Base-by-base conservation (phyloP, 441 rosid genomes). In the Gossypium gossypioides region DNA sequence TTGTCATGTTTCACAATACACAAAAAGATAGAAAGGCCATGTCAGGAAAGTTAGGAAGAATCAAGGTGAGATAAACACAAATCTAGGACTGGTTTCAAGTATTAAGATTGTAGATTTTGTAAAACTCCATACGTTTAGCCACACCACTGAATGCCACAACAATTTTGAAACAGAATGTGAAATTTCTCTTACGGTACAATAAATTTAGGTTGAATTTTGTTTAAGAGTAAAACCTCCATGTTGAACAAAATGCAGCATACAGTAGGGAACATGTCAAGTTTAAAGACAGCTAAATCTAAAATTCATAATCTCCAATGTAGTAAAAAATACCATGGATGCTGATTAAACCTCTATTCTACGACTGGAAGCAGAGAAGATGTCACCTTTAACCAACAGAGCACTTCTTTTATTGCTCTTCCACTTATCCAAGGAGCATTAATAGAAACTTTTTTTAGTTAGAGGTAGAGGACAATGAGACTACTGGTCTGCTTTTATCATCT, bases 1-100 rank as follows among this genome's bases (percentile, higher is more conserved):
- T 77, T 82, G 77, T 93, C 89, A 77, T 86, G 86, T 92, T 93
- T 85, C 80, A 84, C 37, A 75, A 74, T 56, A 74, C 48, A 84
- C 64, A 84, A 62, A 50, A 76, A 77, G 71, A 57, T 44, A 25
- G 37, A 57, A 73, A 74, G 64, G 76, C 55, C 64, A 81, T 44
- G 78, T 74, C 76, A 81, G 76, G 55, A 52, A 64, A 82, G 54
- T 27, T 42, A 19, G 51, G 57, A 74, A 71, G 42, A 72, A 79
- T 64, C 60, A 71, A 51, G 46, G 68, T 9, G 50, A 78, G 59
- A 22, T 24, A 21, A 74, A 71, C 73, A 40, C 29, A 64, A 74
- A 46, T 62, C 69, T n/a, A 29, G 16, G 24, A 75, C 42, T 57
- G 56, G 46, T 65, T 61, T 74, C 16, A 68, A 68, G 16, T 25